Evolutionary conservation across 2,329 filamentous ascomycete genomes (phyloP), one percentile per base, ranked within the genome.

Genomic region (Scedosporium apiospermum): DNA sequence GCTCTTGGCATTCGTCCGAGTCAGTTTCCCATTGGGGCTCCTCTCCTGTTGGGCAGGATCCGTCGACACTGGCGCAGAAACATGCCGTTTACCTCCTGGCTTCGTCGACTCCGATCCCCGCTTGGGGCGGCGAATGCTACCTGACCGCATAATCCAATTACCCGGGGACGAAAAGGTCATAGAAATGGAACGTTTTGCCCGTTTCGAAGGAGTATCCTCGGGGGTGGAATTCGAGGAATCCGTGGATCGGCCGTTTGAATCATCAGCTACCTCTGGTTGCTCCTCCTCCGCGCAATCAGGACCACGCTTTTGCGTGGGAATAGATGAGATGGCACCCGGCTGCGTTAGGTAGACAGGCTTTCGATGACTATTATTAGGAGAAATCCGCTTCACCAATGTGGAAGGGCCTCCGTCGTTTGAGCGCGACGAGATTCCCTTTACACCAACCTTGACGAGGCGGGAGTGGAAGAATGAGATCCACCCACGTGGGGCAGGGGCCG

Each of bases 401-500:
- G 67, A 64, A 60, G 60, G 30, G 18, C 71, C 72, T 63, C 66
- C 69, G 34, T 78, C 74, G 26, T 63, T 66, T 1, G 67, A 64
- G 30, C 70, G 65, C 6, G 70, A 68, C 1, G 69, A 65, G 34
- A 67, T 67, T 18, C 69, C 68, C 23, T 73, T 71, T 21, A 68
- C 66, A 10, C 67, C 62, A 6, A 70, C 63, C 53, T 67, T 68
- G 16, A 69, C 68, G 49, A 76, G 71, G 57, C 70, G 76, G 7
- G 75, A 72, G 68, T 86, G 83, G 68, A 85, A 85, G 67, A 83
- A 85, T 0, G 83, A 86, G n/a, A 75, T 75, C 83, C 83, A 85
- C 57, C 49, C 34, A n/a, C 61, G 18, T 49, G 46, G 23, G 4
- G 42, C 41, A 44, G 62, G 64, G 6, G 51, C 55, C 38, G 49